These are phyloP conservation scores for Phylloporus rhodoxanthus DNA, from an alignment of 768 basidiomycete species.

Conservation along the genomic window DNA sequence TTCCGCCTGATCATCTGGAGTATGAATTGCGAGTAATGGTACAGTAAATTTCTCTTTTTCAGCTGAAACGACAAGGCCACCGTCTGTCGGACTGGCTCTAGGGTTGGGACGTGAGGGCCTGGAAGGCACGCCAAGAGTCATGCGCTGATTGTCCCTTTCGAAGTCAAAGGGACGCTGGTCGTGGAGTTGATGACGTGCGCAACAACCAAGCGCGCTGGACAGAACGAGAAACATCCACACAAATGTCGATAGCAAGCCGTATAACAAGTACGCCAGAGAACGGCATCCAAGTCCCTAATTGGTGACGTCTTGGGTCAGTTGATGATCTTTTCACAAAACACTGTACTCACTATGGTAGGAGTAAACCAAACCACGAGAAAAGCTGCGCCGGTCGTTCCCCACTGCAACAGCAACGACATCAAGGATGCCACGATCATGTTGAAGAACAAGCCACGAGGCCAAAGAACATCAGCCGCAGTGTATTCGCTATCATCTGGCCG, in stretches of 20 bases:
- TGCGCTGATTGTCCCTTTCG: no score
- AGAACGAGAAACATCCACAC: conserved; percentile 29
- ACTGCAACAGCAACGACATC: conserved; percentile 28
- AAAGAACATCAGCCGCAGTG: not conserved
- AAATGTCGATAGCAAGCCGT: conserved; percentile 24
- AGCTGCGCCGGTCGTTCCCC: conserved; percentile 28
- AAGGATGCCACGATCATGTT: conserved; percentile 29
- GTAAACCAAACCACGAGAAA: conserved; percentile 25
- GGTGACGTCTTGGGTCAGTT: no score
- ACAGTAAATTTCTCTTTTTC: not conserved
- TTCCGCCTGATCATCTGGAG: not conserved
- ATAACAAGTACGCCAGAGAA: conserved; percentile 29
- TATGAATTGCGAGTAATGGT: not conserved
- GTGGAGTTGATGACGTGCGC: conserved; percentile 2
- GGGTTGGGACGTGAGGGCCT: no score
- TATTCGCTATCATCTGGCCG: conserved; percentile 1
- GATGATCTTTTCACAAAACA: no score
- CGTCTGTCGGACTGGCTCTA: no score
- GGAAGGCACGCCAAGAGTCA: no score
- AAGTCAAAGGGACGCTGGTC: not conserved
- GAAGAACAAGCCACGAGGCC: conserved; percentile 20
- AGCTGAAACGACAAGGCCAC: no score
- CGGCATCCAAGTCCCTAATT: conserved; percentile 31
- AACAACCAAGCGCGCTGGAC: conserved; percentile 16
- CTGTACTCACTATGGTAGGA: conserved; percentile 20